Evolutionary conservation across 2,329 filamentous ascomycete genomes (phyloP), one percentile per base, ranked within the genome.

Genomic region (Cladophialophora psammophila): DNA sequence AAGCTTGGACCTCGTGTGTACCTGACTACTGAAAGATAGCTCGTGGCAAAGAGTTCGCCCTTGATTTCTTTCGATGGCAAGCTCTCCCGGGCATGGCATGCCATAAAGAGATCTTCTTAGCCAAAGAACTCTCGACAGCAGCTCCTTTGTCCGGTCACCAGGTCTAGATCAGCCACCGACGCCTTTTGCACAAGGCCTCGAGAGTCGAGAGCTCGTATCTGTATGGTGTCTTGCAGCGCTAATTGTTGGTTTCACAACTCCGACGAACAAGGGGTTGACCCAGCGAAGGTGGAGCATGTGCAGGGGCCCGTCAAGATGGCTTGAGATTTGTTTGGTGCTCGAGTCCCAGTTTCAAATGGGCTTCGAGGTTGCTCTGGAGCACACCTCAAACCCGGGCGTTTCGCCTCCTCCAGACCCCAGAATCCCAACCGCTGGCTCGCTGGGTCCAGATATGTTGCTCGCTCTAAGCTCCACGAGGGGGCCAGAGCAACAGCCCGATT

Each of bases 371-470:
- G 15, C 15, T 40, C 58, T 60, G 32, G 50, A 53, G 58, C 58
- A 60, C 58, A 9, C 32, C 45, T 60, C 58, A 60, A 60, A 60
- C 58, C 52, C 58, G 18, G 20, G n/a, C 32, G 58, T 60, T 53
- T 60, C 48, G 60, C 36, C 45, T 54, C 18, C 34, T 34, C 34
- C 48, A 36, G 50, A 62, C 60, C 50, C 50, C 60, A 62, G 48
- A 26, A 32, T 45, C 60, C 32, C n/a, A 20, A 18, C 9, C 9
- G 9, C 15, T 45, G 40, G 15, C 15, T 45, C 40, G 15, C 9
- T 5, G 40, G 40, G 18, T 45, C 36, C 12, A 13, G 36, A 40
- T 45, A 8, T n/a, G 6, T 45, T 45, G 40, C 18, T 45, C 40
- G 18, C 40, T 45, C 15, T 15, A 45, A n/a, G 4, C 40, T 20